phyloP scores from a whole-genome alignment of 257 asterid species.

The Solanum lycopersicoides region DNA sequence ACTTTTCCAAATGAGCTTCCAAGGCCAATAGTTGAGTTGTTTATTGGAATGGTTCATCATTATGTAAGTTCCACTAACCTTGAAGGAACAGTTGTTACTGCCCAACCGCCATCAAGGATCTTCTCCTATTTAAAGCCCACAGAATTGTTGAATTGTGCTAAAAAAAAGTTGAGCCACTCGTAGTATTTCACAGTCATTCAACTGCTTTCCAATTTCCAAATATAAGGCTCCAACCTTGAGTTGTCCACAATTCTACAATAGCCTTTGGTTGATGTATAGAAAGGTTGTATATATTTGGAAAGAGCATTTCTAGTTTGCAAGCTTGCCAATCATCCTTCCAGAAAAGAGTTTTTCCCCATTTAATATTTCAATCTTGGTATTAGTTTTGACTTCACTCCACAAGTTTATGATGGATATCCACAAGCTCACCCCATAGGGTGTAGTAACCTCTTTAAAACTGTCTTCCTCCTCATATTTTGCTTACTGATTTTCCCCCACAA shows the following conservation, averaged over 20 bases:
- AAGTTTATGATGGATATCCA: background rate
- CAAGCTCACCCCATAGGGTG: background rate
- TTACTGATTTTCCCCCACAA: background rate
- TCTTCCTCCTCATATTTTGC: background rate
- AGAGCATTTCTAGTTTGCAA: background rate
- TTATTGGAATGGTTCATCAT: background rate
- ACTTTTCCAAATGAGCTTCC: background rate
- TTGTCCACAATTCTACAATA: background rate
- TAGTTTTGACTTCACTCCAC: background rate
- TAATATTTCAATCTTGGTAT: background rate
- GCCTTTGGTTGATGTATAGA: background rate
- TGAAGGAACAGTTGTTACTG: background rate
- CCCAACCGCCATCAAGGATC: background rate
- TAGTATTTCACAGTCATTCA: background rate
- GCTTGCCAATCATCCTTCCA: background rate
- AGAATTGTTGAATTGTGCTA: background rate
- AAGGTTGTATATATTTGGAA: background rate
- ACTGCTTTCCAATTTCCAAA: background rate
- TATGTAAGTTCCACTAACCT: background rate
- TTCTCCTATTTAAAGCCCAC: background rate
- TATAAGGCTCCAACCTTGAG: background rate
- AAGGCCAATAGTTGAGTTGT: background rate
- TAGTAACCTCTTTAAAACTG: background rate
- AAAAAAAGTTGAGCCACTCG: background rate
- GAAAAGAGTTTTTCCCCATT: background rate